Conservation (phyloP, 495 filamentous ascomycete species). For the Aspergillus incahuasiensis region DNA sequence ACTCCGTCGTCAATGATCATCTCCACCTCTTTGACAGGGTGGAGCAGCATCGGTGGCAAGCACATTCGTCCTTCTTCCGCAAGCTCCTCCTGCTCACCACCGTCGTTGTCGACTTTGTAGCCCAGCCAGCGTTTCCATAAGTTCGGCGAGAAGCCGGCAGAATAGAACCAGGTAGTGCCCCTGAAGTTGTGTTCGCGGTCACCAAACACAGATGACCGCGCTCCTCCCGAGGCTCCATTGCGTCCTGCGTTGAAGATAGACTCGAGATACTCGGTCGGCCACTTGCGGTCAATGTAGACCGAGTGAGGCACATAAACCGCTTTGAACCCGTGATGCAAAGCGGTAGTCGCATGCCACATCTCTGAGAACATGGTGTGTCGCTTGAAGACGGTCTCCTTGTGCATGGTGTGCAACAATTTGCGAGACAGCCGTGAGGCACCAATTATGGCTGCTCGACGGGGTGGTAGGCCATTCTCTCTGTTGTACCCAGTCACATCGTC, state of each 20-base stretch:
- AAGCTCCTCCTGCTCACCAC: conserved; percentile 77
- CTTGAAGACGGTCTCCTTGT: conserved; percentile 73
- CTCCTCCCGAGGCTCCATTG: conserved; percentile 73
- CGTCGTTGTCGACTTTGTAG: conserved; percentile 75
- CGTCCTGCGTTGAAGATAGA: conserved; percentile 78
- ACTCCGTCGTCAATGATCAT: conserved; percentile 61
- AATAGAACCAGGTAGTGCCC: conserved; percentile 93
- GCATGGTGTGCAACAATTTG: conserved; percentile 80
- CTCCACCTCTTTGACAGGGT: conserved; percentile 85
- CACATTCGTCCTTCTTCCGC: conserved; percentile 87
- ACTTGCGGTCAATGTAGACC: conserved; percentile 82
- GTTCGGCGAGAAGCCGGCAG: conserved; percentile 76
- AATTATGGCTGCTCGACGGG: conserved; percentile 83
- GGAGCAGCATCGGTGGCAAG: conserved; percentile 83
- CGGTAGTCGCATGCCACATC: conserved; percentile 86
- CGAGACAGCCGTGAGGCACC: conserved; percentile 78
- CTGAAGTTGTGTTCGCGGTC: conserved; percentile 85
- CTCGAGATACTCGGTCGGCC: conserved; percentile 78
- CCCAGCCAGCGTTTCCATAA: conserved; percentile 87
- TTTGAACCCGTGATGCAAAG: conserved; percentile 92
- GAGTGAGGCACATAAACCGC: conserved; percentile 92
- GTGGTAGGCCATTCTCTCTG: conserved; percentile 58
- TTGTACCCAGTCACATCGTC: conserved; percentile 92
- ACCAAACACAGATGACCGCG: conserved; percentile 71
- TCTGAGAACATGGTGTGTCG: conserved; percentile 91